These are phyloP conservation scores for Phytophthora fragariae DNA, from an alignment of 352 stramenopile genomes.

Conservation along the genomic window DNA sequence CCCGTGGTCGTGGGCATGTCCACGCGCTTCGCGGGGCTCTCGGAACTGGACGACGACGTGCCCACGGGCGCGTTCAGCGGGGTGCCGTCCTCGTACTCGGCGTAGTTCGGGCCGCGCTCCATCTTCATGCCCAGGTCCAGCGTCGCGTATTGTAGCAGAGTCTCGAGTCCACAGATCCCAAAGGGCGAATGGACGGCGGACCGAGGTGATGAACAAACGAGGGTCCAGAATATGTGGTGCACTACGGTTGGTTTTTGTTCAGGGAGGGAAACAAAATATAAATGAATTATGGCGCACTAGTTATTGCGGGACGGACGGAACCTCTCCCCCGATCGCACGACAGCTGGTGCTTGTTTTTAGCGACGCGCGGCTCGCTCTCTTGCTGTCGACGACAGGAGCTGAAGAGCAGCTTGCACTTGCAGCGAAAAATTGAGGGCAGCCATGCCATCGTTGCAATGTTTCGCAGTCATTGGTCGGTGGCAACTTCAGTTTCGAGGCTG, in stretches of 20 bases:
- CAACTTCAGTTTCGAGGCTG: too few species aligned
- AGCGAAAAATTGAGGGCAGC: not conserved
- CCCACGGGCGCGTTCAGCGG: conserved; percentile 18
- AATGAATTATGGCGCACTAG: not conserved
- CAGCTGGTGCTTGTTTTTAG: not conserved
- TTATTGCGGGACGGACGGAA: not conserved
- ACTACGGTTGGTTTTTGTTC: conserved; percentile 13
- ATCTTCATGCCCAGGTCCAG: conserved; percentile 41
- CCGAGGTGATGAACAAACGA: not conserved
- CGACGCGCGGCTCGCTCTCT: not conserved
- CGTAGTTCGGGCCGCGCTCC: conserved; percentile 57
- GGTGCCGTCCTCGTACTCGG: conserved; percentile 52
- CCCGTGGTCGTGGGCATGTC: conserved; percentile 45
- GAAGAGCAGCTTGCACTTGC: not conserved
- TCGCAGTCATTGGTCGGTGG: too few species aligned
- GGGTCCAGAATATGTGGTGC: conserved; percentile 12
- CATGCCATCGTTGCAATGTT: not conserved
- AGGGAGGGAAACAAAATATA: not conserved
- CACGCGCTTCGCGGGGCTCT: conserved; percentile 30
- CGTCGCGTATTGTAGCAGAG: not conserved
- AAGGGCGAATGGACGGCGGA: conserved; percentile 19
- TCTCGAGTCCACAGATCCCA: conserved; percentile 14
- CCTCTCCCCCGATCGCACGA: not conserved
- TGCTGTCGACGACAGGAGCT: not conserved
- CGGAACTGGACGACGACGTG: conserved; percentile 28